A percentile compares a stretch with the other conserved stretches of the same genome.
Conservation (phyloP, 2,329 filamentous ascomycete species). For the Alternaria panax region DNA sequence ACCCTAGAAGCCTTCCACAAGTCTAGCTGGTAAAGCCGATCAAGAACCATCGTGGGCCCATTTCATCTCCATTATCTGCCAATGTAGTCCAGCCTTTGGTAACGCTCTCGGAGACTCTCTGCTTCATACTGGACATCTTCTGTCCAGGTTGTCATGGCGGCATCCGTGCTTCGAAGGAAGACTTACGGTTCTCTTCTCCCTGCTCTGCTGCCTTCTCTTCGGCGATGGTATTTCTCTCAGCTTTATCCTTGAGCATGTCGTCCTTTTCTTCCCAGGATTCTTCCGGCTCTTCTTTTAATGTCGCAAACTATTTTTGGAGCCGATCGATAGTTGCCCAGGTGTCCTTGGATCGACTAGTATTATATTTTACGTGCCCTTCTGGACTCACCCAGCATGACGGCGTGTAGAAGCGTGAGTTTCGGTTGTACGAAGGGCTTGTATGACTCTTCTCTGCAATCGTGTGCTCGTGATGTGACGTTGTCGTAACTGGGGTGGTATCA, state of each 20-base stretch:
- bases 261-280: neutral
- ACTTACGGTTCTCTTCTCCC: too few species aligned
- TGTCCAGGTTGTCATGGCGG: neutral
- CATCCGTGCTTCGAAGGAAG: neutral
- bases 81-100: neutral
- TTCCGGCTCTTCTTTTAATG: neutral
- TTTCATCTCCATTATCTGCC: neutral
- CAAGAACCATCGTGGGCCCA: neutral
- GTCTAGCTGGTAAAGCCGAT: neutral
- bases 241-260: neutral
- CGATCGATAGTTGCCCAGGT: neutral
- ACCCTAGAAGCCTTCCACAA: neutral
- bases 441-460: neutral
- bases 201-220: too few species aligned
- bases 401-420: conserved; percentile 2
- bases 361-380: conserved; percentile 16
- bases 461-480: conserved; percentile 14
- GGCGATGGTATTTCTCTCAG: too few species aligned
- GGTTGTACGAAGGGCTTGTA: neutral
- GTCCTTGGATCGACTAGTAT: conserved; percentile 17
- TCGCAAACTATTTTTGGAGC: neutral
- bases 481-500: neutral
- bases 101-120: too few species aligned
- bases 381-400: conserved; percentile 18
- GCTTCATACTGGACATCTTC: neutral